Percentiles rank a stretch among this genome's conserved stretches.
Conservation (phyloP, 441 rosid genomes). For the Corymbia calophylla region DNA sequence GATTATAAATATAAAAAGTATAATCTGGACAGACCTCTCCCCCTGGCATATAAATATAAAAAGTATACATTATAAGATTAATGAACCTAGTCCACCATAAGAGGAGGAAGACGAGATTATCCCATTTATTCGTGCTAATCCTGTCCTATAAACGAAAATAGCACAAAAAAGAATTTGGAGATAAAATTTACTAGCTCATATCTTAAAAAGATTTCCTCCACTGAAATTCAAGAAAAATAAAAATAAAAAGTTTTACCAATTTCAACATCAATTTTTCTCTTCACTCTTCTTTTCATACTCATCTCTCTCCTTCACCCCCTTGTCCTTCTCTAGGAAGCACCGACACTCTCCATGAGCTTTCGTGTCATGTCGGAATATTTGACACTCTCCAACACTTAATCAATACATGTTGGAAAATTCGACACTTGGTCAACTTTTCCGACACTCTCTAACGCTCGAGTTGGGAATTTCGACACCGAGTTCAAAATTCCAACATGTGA, state of each 20-base stretch:
- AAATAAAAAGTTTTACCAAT: neutral
- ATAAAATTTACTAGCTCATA: neutral
- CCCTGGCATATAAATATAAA: neutral
- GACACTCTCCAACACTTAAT: too few species aligned
- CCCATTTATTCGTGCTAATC: neutral
- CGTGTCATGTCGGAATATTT: too few species aligned
- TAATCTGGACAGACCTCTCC: neutral
- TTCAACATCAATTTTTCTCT: neutral
- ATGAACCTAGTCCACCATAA: neutral
- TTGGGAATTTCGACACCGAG: too few species aligned
- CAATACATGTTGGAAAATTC: too few species aligned
- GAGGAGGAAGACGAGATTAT: neutral
- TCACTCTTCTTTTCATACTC: conserved; percentile 18
- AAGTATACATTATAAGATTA: neutral
- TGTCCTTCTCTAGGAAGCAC: conserved; percentile 6
- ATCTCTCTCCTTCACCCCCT: neutral
- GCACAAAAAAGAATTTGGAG: neutral
- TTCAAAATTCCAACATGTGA: too few species aligned
- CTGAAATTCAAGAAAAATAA: neutral
- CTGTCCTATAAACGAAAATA: neutral
- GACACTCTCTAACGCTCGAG: too few species aligned
- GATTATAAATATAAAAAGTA: neutral
- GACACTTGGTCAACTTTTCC: too few species aligned
- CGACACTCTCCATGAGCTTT: too few species aligned
- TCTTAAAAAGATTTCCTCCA: neutral